Base-by-base conservation (phyloP, 164 flowering plant species). In the Warburgia ugandensis region DNA sequence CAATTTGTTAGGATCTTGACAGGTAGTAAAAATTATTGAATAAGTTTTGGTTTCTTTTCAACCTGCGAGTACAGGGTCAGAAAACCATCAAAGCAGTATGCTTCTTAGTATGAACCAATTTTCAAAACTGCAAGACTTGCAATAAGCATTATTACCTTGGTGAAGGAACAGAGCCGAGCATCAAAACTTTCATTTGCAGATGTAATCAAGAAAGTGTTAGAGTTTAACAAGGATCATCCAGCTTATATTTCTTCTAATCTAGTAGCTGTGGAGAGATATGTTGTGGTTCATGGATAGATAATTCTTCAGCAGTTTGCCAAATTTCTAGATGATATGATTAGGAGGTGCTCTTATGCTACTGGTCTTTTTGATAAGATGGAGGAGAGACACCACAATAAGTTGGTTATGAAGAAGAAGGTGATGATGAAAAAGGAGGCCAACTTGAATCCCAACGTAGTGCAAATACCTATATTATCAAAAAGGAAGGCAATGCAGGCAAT, bases 61-160 rank as follows among this genome's bases (percentile, higher is more conserved):
- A 32, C 58, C 9, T 53, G 44, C 74, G 86, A 96, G 97, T 90
- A 91, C 58, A 73, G 97, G 52, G 94, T 92, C 55, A 97, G 95
- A 14, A 80, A 74, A 65, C 99, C 99, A 40, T 88, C 99, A 56
- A 84, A 86, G 58, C 94, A 84, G 62, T 92, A 88, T 74, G 77
- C 81, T 54, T 77, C 87, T 16, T 92, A 97, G 99, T 88, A 80
- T 68, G 73, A 77, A 52, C 68, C 87, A 12, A 86, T 87, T 23
- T 52, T 83, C n/a, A 84, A 75, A 69, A 84, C 90, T 26, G 91
- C 84, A 4, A 73, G 67, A 53, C 64, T 87, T 59, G 94, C 83
- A 9, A 75, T 79, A 21, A 53, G 75, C 61, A 83, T 83, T 21
- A 82, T 84, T 32, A 77, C 77, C 11, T 45, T 82, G 68, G 59